A percentile compares a stretch with the other conserved stretches of the same genome.
Conservation (phyloP, 2,329 filamentous ascomycete species). For the Teratosphaeria epicoccoides region DNA sequence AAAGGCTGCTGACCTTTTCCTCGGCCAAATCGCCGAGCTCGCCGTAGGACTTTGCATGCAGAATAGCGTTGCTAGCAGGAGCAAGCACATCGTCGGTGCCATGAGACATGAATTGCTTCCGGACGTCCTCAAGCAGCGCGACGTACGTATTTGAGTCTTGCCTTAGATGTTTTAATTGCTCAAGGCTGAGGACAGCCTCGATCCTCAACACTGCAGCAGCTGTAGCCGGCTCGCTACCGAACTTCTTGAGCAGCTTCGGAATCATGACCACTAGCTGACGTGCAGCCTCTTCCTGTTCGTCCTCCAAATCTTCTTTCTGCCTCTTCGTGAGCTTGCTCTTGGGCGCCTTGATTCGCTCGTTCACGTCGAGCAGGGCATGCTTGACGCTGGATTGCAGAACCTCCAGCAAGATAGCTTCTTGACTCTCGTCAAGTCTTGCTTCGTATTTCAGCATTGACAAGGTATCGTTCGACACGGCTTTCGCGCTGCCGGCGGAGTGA, state of each 20-base stretch:
- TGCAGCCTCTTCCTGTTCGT: conserved; percentile 68
- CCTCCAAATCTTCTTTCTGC: conserved; percentile 51
- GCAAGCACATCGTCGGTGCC: conserved; percentile 74
- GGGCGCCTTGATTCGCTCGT: conserved; percentile 50
- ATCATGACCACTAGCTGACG: conserved; percentile 68
- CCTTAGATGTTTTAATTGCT: conserved; percentile 77
- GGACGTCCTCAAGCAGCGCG: conserved; percentile 77
- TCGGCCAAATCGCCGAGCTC: conserved; percentile 81
- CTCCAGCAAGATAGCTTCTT: conserved; percentile 79
- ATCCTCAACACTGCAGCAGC: conserved; percentile 76
- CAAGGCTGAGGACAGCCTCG: conserved; percentile 75
- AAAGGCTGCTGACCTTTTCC: conserved; percentile 66
- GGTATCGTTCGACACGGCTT: conserved; percentile 47
- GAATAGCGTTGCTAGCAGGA: conserved; percentile 70
- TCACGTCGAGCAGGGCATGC: conserved; percentile 54
- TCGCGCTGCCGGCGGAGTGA: conserved; percentile 52
- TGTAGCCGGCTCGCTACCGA: conserved; percentile 77
- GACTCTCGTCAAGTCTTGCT: conserved; percentile 61
- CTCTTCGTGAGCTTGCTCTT: conserved; percentile 47
- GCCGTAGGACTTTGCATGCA: conserved; percentile 77
- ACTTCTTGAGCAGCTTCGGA: conserved; percentile 81
- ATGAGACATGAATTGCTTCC: conserved; percentile 88
- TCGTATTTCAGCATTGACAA: conserved; percentile 57
- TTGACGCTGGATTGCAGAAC: conserved; percentile 76
- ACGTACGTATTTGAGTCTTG: conserved; percentile 75